Evolutionary conservation across 2,329 filamentous ascomycete genomes (phyloP), one percentile per base, ranked within the genome.

Genomic region (Sporothrix humicola): DNA sequence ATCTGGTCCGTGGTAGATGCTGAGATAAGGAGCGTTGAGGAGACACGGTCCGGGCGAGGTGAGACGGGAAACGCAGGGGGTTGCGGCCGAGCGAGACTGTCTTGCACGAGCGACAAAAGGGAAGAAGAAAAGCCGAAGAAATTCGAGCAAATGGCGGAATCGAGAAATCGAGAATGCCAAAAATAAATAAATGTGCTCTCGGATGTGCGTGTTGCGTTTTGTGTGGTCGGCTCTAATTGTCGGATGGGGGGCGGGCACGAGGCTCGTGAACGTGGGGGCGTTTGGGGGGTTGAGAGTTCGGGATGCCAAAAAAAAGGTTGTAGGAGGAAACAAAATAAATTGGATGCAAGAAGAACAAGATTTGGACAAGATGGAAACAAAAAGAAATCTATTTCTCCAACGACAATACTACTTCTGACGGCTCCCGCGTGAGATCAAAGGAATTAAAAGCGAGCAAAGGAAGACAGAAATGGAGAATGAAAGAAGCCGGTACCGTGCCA

Each of bases 41-140:
- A 66, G 20, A 56, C 20, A 37, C 1, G 46, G 26, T 13, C 12
- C 61, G 42, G 61, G 20, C 23, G 26, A 37, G 46, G 9, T 37
- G 65, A 70, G 50, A 54, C 48, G 50, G 65, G 26, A 69, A 54
- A 69, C 46, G 48, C 65, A 69, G 65, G 65, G 65, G 65, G 65
- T 31, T 42, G 65, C 13, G 65, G 23, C 46, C 65, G 63, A 69
- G 65, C 65, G 65, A 54, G 46, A 54, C 23, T 54, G 65, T 69
- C 26, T 37, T 54, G 65, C 31, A 42, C 9, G 31, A 44, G 59
- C 59, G n/a, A 63, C 15, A 37, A 56, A 8, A 26, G 31, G 20
- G 48, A 12, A 44, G 31, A 42, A 6, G n/a, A 56, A 26, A 54
- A 12, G 31, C 65, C 65, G 17, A 42, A 69, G 66, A 44, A 42